These are phyloP conservation scores for Pisolithus albus DNA, from an alignment of 768 basidiomycete genomes.

Conservation along the genomic window DNA sequence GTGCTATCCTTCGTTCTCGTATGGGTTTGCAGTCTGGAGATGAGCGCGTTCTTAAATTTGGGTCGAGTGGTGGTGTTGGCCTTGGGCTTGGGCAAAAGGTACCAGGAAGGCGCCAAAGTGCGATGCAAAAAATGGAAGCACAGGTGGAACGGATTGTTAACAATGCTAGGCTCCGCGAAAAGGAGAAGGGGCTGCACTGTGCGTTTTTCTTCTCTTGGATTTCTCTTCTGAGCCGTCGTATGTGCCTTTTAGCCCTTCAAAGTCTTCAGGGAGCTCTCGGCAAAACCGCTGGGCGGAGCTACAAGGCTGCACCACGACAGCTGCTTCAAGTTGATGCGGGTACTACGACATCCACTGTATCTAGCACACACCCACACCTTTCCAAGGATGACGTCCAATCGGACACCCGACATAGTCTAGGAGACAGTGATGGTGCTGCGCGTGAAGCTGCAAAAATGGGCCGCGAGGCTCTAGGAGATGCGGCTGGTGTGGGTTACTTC, in stretches of 20 bases:
- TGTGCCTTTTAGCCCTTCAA: constrained; percentile 44
- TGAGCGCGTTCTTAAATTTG: constrained; percentile 80
- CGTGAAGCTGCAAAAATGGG: constrained; percentile 72
- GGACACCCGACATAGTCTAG: constrained; percentile 8
- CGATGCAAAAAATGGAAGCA: constrained; percentile 88
- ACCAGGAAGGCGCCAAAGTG: constrained; percentile 65
- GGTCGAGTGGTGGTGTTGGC: constrained; percentile 76
- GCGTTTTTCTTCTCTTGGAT: constrained; percentile 21
- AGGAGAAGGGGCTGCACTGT: constrained; percentile 67
- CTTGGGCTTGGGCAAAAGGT: constrained; percentile 66
- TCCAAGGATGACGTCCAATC: constrained; percentile 44
- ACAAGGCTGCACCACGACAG: constrained; percentile 94
- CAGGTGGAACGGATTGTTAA: constrained; percentile 97
- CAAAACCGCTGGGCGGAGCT: constrained; percentile 87
- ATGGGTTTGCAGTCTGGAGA: constrained; percentile 59
- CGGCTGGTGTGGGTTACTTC: constrained; percentile 40
- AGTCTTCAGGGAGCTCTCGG: constrained; percentile 91
- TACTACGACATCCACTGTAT: constrained; percentile 29
- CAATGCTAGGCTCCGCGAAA: constrained; percentile 80
- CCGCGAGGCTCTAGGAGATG: constrained; percentile 61
- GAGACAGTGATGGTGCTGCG: constrained; percentile 49
- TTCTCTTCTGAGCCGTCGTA: background rate
- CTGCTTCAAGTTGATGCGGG: constrained; percentile 79
- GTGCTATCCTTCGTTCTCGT: constrained; percentile 74
- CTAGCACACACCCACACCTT: constrained; percentile 41